Evolutionary conservation across 345 rosid genomes (phyloP).

Genomic region (Rhizophora mangle): DNA sequence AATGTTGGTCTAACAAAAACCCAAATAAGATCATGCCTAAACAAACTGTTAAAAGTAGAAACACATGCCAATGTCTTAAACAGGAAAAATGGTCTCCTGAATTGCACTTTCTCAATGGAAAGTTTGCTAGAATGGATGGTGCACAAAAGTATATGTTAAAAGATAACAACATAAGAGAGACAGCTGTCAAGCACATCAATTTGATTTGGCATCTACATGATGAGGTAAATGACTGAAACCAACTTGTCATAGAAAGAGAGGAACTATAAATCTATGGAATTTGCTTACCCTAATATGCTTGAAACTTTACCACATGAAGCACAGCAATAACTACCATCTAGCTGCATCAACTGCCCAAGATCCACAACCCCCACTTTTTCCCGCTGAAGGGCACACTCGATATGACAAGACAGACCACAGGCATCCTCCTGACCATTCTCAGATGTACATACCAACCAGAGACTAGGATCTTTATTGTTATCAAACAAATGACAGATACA

Average conservation of each 20-base stretch:
- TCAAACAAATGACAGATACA: slow-evolving; percentile 88
- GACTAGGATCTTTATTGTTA: slow-evolving; percentile 83
- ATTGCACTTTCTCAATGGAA: neutral
- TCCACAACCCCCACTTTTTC: slow-evolving; percentile 82
- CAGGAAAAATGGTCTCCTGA: neutral
- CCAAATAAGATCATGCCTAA: neutral
- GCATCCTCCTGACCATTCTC: slow-evolving; percentile 57
- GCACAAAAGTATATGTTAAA: neutral
- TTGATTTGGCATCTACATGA: neutral
- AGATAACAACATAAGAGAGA: neutral
- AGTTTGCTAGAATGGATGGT: neutral
- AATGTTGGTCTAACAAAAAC: slow-evolving; percentile 1
- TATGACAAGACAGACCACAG: slow-evolving; percentile 90
- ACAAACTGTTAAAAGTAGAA: too few relatives aligned
- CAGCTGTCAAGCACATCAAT: slow-evolving; percentile 10
- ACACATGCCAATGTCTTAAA: neutral
- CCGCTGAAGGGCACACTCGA: slow-evolving; percentile 82
- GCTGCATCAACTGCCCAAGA: slow-evolving; percentile 80
- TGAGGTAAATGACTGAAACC: neutral
- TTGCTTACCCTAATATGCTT: slow-evolving; percentile 77
- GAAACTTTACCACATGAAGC: slow-evolving; percentile 97
- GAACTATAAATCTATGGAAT: slow-evolving; percentile 8
- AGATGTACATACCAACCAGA: slow-evolving; percentile 70
- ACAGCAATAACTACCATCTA: slow-evolving; percentile 87
- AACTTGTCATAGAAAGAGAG: neutral